Base-by-base conservation (phyloP, 306 rosid genomes). In the Pueraria montana region DNA sequence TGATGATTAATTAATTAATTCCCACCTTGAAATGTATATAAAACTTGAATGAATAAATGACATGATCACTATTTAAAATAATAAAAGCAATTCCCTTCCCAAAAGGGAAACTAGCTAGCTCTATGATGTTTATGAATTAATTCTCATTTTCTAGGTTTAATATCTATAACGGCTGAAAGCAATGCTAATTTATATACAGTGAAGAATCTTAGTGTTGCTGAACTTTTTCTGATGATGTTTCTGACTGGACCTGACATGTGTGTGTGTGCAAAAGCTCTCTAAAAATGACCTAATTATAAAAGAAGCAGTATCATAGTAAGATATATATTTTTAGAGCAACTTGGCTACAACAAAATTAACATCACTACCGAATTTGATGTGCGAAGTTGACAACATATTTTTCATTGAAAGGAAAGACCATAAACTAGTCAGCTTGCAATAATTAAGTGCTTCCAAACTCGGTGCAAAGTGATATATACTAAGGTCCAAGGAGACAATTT, bases 1-100 rank as follows among this genome's bases (percentile, higher is more conserved):
- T 61, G 13, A 26, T 59, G 23, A 55, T 74, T 26, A 17, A 56
- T 74, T 32, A 76, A 14, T 23, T 76, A 66, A n/a, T 38, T 65
- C 69, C 52, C 53, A 36, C 9, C 55, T 16, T 58, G 2, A 9
- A 58, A 76, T 30, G 38, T 45, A 62, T 43, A 30, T 11, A 65
- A n/a, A 34, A 17, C 12, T 30, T 7, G 11, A 65, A 32, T 34
- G 1, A 63, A 30, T 23, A 17, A 20, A 74, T 20, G 11, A 38
- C 55, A 58, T 40, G 56, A 75, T 75, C 56, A 38, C 38, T 18
- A n/a, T 36, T 32, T 64, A 32, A 13, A 26, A 62, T 34, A 34
- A 55, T 56, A 11, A 34, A 74, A 12, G 53, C 4, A 36, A 13
- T 1, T 9, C 20, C 24, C 48, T 4, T 64, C 13, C 45, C 5